Conservation (phyloP, 2,329 filamentous ascomycete genomes). For the Cytospora piceicola region DNA sequence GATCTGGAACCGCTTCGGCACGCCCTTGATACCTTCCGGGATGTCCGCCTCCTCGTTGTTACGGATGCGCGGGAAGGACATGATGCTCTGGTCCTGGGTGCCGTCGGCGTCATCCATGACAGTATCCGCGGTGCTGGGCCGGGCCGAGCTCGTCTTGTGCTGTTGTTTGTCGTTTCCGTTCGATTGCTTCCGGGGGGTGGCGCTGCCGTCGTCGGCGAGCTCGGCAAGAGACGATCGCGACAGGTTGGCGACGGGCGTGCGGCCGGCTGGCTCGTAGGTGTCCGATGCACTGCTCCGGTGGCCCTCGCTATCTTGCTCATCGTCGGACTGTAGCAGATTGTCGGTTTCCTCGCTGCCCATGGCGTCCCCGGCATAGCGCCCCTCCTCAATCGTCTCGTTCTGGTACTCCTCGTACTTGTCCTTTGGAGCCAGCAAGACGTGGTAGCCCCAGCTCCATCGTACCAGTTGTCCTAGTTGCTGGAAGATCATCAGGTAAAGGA, state of each 20-base stretch:
- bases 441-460: constrained; percentile 98
- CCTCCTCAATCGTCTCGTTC: constrained; percentile 57
- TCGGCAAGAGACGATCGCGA: constrained; percentile 52
- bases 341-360: constrained; percentile 49
- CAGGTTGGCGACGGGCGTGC: constrained; percentile 56
- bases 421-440: constrained; percentile 87
- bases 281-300: constrained; percentile 47
- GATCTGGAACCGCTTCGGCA: constrained; percentile 43
- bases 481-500: constrained; percentile 94
- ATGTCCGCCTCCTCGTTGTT: constrained; percentile 47
- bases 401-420: constrained; percentile 71
- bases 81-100: constrained; percentile 53
- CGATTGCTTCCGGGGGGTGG: constrained; percentile 39
- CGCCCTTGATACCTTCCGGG: constrained; percentile 47
- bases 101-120: constrained; percentile 31
- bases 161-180: constrained; percentile 36
- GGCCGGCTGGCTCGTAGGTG: constrained; percentile 58
- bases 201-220: constrained; percentile 17
- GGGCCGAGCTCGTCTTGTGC: constrained; percentile 33
- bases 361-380: constrained; percentile 58
- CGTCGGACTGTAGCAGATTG: constrained; percentile 51
- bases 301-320: constrained; percentile 43
- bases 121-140: constrained; percentile 27
- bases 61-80: constrained; percentile 64
- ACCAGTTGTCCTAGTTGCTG: constrained; percentile 95